Base-by-base conservation (phyloP, 768 basidiomycete genomes). In the Pisolithus sp. region DNA sequence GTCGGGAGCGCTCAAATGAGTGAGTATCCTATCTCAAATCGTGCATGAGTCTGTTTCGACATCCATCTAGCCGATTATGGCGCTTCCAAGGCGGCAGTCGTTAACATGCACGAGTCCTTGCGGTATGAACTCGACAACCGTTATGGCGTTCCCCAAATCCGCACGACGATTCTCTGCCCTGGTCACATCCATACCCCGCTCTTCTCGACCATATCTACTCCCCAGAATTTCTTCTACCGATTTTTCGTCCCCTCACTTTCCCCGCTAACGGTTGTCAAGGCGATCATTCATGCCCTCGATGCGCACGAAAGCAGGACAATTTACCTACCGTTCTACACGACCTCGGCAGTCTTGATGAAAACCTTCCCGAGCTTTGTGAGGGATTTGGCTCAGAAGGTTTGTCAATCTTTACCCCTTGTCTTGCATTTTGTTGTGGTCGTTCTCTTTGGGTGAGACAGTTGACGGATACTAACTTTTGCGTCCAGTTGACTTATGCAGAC, bases 71-170 rank as follows among this genome's bases (percentile, higher is more conserved):
- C 84, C 61, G 92, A 95, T 70, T 98, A 99, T 66, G 78, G 77
- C 65, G 91, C 93, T 8, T 92, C 91, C 23, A 99, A 99, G 72
- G 89, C 93, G 10, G 93, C 94, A n/a, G 63, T 88, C 20, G 72
- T 89, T 15, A 79, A 80, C 30, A 68, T 97, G 42, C 83, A 95
- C 58, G 88, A 93, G 57, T 85, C 88, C 13, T 76, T 99, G 48
- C 80, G 92, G 48, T 88, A 84, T 59, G 95, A 99, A 66, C 80
- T 98, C 17, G 87, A 93, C 65, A 81, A 85, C 41, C 73, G 76
- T 86, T 88, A 66, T 48, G 63, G 54, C 49, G 75, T 82, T 28
- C 88, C 87, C 1, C 66, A 73, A 40, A 82, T 99, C 67, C 86
- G 90, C n/a, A 95, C 93, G 9, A 93, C 92, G 3, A 76, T 97